Evolutionary conservation across 345 rosid species (phyloP).

Genomic region (Melastoma malabathricum): DNA sequence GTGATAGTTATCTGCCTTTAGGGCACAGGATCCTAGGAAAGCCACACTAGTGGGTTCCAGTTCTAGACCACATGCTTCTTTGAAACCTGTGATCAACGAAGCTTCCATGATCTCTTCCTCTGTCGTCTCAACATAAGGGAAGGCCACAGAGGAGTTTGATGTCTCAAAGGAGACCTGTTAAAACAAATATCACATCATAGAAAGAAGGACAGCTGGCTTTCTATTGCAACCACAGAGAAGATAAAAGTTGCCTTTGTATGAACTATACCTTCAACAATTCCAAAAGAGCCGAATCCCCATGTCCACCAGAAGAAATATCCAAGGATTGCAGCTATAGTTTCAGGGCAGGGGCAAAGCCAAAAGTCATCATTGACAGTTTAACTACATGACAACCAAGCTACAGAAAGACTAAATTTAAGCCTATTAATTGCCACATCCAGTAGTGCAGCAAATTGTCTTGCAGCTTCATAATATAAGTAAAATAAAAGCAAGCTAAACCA

Average conservation of each 20-base stretch:
- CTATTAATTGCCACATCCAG: too few species aligned
- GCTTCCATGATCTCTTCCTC: slow-evolving; percentile 64
- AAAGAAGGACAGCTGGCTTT: slow-evolving; percentile 3
- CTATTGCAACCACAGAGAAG: too few species aligned
- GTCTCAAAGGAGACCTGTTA: slow-evolving; percentile 44
- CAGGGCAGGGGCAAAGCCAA: slow-evolving; percentile 11
- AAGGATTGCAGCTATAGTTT: slow-evolving; percentile 48
- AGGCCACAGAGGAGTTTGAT: slow-evolving; percentile 87
- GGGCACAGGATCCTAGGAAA: slow-evolving; percentile 56
- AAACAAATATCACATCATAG: slow-evolving; percentile 7
- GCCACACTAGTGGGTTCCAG: slow-evolving; percentile 41
- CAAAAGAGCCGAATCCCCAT: slow-evolving; percentile 39
- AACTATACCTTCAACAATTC: slow-evolving; percentile 54
- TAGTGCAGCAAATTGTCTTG: too few species aligned
- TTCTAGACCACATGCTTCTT: slow-evolving; percentile 45
- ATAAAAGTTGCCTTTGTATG: too few species aligned
- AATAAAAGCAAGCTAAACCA: too few species aligned
- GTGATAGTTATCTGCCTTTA: slow-evolving; percentile 45
- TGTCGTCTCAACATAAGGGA: slow-evolving; percentile 69
- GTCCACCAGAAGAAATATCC: slow-evolving; percentile 48
- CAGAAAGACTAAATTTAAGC: neutral
- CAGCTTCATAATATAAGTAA: too few species aligned
- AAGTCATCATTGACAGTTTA: neutral
- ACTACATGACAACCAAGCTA: neutral
- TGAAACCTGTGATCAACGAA: slow-evolving; percentile 53